Base-by-base conservation (phyloP, 805 yeast genomes). In the Vanderwaltozyma polyspora region DNA sequence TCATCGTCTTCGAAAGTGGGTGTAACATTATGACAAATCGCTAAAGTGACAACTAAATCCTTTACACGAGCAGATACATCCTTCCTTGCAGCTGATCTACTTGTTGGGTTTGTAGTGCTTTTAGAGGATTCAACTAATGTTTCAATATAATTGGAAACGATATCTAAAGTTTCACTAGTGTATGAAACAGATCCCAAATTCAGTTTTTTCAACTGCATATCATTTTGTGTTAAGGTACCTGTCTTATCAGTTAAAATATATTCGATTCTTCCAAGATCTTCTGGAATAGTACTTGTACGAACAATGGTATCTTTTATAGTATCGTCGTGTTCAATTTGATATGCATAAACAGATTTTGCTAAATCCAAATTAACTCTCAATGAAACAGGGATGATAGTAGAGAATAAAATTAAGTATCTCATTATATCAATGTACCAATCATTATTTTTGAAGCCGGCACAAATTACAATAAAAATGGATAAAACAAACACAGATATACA, bases 21-120 rank as follows among this genome's bases (percentile, higher is more conserved):
- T 0, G 98, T 93, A 19, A 91, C 99, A 46, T 86, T 86, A 57
- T 91, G 99, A 57, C 99, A 91, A n/a, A 89, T 63, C 0, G 97
- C 94, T 33, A 91, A 65, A 1, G 95, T 82, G 0, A 75, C 58
- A 1, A 86, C 74, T 42, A 91, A 64, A 49, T 86, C 95, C 46
- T 87, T 70, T 6, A 87, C 94, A 43, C 83, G 68, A 13, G 68
- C 55, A 15, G 84, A 76, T 46, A 84, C 66, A 48, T 85, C 95
- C 56, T 79, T 77, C 57, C 77, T 73, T 38, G 68, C 45, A 4
- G 55, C 45, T 8, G 55, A 42, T 17, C 30, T 36, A 11, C 38
- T 40, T 3, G 50, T 41, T 3, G 44, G 45, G 6, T 39, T 42
- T 7, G 43, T 37, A 8, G 37, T 25, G 6, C 37, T 38, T 32